Percentiles rank a stretch among this genome's conserved stretches.
Conservation (phyloP, 1,139 yeast genomes). For the Yamadazyma dendronema region DNA sequence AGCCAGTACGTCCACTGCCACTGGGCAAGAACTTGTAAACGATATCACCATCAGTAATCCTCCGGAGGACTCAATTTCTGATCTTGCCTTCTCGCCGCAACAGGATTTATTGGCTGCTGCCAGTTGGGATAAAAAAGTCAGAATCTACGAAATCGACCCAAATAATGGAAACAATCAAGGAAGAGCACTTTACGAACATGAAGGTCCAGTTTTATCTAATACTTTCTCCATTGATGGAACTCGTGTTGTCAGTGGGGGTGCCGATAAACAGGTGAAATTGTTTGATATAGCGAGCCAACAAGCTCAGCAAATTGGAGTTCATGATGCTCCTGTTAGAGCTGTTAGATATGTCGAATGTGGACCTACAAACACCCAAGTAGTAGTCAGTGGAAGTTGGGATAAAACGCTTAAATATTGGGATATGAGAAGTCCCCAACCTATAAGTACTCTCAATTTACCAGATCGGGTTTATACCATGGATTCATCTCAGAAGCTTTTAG, state of each 20-base stretch:
- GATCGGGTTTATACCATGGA: constrained; percentile 94
- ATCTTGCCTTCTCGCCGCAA: constrained; percentile 86
- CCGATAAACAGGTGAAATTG: constrained; percentile 83
- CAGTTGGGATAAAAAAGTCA: constrained; percentile 94
- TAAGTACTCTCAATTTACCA: constrained; percentile 78
- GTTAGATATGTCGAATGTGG: constrained; percentile 83
- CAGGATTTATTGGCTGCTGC: constrained; percentile 80
- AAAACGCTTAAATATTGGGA: constrained; percentile 95
- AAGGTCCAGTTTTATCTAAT: constrained; percentile 80
- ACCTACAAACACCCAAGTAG: constrained; percentile 74
- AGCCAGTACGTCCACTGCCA: constrained; percentile 33
- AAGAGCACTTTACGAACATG: constrained; percentile 85
- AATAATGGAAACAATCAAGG: constrained; percentile 75
- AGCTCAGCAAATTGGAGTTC: constrained; percentile 79
- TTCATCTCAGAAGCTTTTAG: constrained; percentile 72
- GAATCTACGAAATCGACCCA: constrained; percentile 82
- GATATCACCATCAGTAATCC: constrained; percentile 80
- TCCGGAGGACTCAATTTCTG: constrained; percentile 92
- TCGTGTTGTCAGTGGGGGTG: constrained; percentile 87
- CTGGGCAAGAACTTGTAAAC: constrained; percentile 68
- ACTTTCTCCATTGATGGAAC: constrained; percentile 88
- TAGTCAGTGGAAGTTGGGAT: constrained; percentile 97
- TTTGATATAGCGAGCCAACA: constrained; percentile 85
- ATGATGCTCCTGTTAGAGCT: constrained; percentile 75
- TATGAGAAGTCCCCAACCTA: constrained; percentile 80